Base-by-base conservation (phyloP, 306 rosid species). In the Echinosophora koreensis region DNA sequence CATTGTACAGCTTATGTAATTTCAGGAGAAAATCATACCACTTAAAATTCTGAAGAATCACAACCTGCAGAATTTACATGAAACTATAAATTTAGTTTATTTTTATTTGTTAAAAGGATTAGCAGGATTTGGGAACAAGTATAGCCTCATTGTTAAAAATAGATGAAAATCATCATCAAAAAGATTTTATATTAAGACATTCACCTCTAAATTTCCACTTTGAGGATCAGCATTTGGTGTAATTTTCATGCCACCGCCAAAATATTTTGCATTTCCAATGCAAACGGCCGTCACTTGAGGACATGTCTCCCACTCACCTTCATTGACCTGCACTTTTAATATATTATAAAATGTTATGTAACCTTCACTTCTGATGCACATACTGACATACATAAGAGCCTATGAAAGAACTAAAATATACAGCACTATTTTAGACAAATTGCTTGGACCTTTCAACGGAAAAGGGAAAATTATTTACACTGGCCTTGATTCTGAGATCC, bases 221-320 rank as follows among this genome's bases (percentile, higher is more conserved):
- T 37, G 64, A 61, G 98, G 98, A 73, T 87, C 85, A 7, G 93
- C 93, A 67, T 89, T 90, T 56, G 98, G 98, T 18, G 94, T 77
- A 46, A 95, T 92, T 86, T 90, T 95, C 98, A 95, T 95, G 80
- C 98, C 98, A 49, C 97, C 98, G 10, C 98, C 98, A 17, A 95
- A 95, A 76, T 90, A 95, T 80, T 92, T 95, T 65, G 89, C 98
- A 85, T 95, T 95, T 57, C 98, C 98, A 16, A 87, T 69, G 75
- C 98, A 92, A 74, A 95, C 58, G 62, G 97, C 94, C 9, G 98
- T 95, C 72, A 90, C 96, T 85, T 84, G 87, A 69, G 96, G 81
- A 82, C 52, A 90, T 39, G 49, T 80, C 73, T 90, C 88, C 98
- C 98, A 92, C 55, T 87, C 93, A 64, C 97, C 92, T 42, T 87